Evolutionary conservation across 2,329 filamentous ascomycete species (phyloP), one percentile per base, ranked within the genome.

Genomic region (Colletotrichum scovillei): DNA sequence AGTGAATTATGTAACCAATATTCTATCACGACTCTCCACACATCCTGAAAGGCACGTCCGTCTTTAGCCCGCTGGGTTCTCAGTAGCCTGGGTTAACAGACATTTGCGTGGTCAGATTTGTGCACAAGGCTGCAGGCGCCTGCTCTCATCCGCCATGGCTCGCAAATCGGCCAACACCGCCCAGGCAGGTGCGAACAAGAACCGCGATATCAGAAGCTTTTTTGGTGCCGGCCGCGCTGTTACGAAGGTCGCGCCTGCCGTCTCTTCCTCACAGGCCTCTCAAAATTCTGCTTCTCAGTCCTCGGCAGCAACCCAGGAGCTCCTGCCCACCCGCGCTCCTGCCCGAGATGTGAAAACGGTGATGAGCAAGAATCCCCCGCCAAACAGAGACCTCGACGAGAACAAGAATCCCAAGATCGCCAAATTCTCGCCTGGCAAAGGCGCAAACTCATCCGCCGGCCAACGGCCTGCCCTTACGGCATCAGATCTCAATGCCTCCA

Each of bases 161-260:
- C 71, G 71, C 38, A 59, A 46, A 64, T 57, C 68, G 22, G 62
- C 60, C 56, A 66, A 62, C 55, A 52, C 56, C 35, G 49, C 30
- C 60, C 60, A 65, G 35, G 55, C 55, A 38, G 59, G 53, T 66
- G 56, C 62, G 55, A 70, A 57, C 46, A 32, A 35, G 28, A 70
- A 58, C 49, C 55, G 60, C 35, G 71, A 73, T 66, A 73, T 73
- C 30, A 73, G 71, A n/a, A 57, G 32, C 19, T 71, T 73, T 35
- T 73, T 73, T 46, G 60, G 32, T 12, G 46, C 55, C 24, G n/a
- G 32, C 16, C 22, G 30, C 22, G 26, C 71, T 38, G 57, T 56
- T 9, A 71, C 56, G 28, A 62, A 35, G 16, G n/a, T 46, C 19
- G 26, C 32, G 14, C 19, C 56, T 30, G n/a, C 26, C 26, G 32